Conservation (phyloP, 2,329 filamentous ascomycete genomes). For the Cercospora beticola region DNA sequence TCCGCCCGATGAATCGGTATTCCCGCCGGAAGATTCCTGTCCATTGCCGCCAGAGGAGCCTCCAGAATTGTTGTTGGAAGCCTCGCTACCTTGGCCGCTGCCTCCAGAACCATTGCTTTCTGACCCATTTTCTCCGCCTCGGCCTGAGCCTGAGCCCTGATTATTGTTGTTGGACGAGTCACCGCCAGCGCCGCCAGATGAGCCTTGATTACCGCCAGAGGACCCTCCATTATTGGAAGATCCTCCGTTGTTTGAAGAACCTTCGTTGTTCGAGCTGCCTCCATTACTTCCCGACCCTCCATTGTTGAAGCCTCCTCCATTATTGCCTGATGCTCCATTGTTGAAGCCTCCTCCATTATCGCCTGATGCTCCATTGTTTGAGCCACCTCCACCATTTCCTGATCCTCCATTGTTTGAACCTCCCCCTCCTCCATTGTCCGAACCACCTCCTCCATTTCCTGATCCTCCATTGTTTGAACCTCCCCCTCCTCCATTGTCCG, state of each 20-base stretch:
- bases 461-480: slow-evolving; percentile 2
- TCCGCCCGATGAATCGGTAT: not conserved
- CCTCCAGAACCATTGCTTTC: not conserved
- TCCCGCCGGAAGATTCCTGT: not conserved
- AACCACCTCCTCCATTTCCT: not conserved
- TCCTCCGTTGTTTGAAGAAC: not conserved
- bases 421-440: not conserved
- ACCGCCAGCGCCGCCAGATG: not conserved
- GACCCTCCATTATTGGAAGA: not conserved
- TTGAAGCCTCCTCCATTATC: not conserved
- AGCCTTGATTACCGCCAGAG: not conserved
- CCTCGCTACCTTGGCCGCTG: not conserved
- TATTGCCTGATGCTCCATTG: not conserved
- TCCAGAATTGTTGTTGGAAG: not conserved
- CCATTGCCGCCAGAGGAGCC: not conserved
- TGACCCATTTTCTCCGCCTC: not conserved
- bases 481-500: not conserved
- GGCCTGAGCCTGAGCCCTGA: not conserved
- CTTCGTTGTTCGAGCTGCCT: not conserved
- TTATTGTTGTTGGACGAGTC: not conserved
- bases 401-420: slow-evolving; percentile 1
- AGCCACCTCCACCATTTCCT: not conserved
- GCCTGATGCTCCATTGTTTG: not conserved
- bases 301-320: not conserved
- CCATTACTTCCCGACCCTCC: not conserved